These are phyloP conservation scores for Pisolithus tinctorius DNA, from an alignment of 768 basidiomycete genomes.

Conservation along the genomic window DNA sequence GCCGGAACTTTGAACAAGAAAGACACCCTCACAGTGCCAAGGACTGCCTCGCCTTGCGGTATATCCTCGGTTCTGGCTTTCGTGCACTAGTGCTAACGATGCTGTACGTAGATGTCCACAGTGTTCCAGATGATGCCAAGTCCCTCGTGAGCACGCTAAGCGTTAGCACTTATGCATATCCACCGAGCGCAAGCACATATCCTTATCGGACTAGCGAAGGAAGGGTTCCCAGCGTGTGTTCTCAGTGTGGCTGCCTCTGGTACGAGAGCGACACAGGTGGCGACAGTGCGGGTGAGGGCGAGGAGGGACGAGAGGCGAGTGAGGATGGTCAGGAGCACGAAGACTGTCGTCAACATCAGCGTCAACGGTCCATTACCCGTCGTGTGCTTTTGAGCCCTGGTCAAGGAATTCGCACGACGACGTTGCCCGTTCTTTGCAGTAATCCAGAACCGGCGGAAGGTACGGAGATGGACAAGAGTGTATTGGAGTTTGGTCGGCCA, in stretches of 20 bases:
- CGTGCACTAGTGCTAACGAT: conserved; percentile 10
- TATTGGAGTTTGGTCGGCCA: conserved; percentile 69
- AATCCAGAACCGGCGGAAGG: background rate
- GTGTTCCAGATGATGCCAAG: conserved; percentile 11
- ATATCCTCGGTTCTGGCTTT: conserved; percentile 8
- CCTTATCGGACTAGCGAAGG: conserved; percentile 7
- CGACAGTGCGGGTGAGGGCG: background rate
- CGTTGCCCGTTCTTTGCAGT: conserved; percentile 26
- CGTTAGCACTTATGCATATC: conserved; percentile 21
- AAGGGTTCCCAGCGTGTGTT: conserved; percentile 4
- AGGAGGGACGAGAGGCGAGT: background rate
- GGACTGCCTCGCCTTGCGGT: conserved; percentile 5
- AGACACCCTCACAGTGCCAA: background rate
- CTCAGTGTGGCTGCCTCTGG: background rate
- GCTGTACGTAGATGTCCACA: conserved; percentile 6
- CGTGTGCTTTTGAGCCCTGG: conserved; percentile 17
- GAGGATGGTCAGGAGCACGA: conserved; percentile 16
- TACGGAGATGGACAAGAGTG: conserved; percentile 62
- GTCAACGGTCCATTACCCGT: conserved; percentile 8
- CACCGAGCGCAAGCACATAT: conserved; percentile 11
- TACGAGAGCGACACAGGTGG: background rate
- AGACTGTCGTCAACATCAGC: conserved; percentile 9
- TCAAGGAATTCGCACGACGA: conserved; percentile 22
- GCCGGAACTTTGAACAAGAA: background rate
- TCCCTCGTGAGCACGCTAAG: conserved; percentile 24